Evolutionary conservation across 495 filamentous ascomycete species (phyloP).

Genomic region (Lasiosphaeria ovina): DNA sequence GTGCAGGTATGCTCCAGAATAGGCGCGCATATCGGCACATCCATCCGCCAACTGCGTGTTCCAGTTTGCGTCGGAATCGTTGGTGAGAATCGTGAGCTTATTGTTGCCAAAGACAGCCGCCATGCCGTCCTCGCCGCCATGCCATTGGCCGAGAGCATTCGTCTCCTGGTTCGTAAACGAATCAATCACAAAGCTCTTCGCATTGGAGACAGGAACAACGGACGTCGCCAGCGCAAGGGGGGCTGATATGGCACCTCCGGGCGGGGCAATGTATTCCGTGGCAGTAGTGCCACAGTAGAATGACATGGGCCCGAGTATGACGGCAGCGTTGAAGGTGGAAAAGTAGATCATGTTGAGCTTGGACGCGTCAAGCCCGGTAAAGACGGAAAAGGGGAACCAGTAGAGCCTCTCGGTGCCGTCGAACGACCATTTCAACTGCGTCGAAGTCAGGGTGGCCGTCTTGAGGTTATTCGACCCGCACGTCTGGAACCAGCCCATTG

Average conservation of each 20-base stretch:
- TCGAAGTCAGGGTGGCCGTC: conserved; percentile 38
- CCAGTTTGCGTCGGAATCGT: conserved; percentile 67
- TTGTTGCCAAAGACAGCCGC: conserved; percentile 48
- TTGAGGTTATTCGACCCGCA: conserved; percentile 41
- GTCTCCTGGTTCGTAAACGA: conserved; percentile 53
- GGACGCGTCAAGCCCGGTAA: conserved; percentile 48
- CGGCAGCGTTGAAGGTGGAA: conserved; percentile 40
- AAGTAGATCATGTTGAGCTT: conserved; percentile 55
- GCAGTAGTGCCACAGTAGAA: conserved; percentile 58
- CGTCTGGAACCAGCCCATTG: conserved; percentile 46
- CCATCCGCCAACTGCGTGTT: conserved; percentile 61
- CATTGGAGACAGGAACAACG: conserved; percentile 46
- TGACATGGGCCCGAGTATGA: conserved; percentile 56
- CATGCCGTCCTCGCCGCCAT: conserved; percentile 65
- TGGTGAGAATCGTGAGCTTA: conserved; percentile 58
- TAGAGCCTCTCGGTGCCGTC: conserved; percentile 61
- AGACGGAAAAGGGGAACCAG: conserved; percentile 55
- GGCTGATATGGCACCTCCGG: conserved; percentile 24
- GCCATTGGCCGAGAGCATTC: conserved; percentile 70
- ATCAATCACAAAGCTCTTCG: conserved; percentile 63
- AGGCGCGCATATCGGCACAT: conserved; percentile 61
- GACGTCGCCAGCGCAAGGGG: conserved; percentile 38
- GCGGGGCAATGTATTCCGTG: conserved; percentile 49
- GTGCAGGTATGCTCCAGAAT: conserved; percentile 63
- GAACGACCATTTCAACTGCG: conserved; percentile 59